phyloP scores from a whole-genome alignment of 2,329 filamentous ascomycete genomes.

The Aspergillus luchuensis region DNA sequence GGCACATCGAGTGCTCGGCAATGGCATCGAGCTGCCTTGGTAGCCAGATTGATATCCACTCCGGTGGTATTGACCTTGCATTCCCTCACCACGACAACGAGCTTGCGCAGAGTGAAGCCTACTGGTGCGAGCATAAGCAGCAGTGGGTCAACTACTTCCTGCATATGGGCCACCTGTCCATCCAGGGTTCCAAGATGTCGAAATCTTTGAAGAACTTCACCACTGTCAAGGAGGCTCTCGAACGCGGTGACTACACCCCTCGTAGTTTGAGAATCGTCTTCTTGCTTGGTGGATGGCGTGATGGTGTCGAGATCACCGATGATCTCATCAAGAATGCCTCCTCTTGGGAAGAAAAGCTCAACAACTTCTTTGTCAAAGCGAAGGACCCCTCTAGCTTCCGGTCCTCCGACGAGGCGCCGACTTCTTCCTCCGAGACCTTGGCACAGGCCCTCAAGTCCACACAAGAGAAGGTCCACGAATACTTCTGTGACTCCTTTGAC shows the following conservation, averaged over 20 bases:
- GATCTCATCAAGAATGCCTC: conserved; percentile 75
- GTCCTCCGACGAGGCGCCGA: conserved; percentile 10
- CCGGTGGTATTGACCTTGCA: conserved; percentile 84
- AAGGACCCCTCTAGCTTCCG: conserved; percentile 47
- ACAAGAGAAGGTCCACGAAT: conserved; percentile 60
- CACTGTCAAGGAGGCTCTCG: conserved; percentile 81
- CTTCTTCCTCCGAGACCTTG: conserved; percentile 12
- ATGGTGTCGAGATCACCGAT: conserved; percentile 86
- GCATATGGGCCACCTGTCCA: conserved; percentile 90
- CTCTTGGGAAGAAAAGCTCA: conserved; percentile 78
- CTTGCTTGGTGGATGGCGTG: conserved; percentile 83
- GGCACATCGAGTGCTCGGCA: conserved; percentile 96
- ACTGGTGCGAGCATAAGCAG: conserved; percentile 58
- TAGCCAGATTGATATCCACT: conserved; percentile 85
- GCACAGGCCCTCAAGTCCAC: conserved; percentile 30
- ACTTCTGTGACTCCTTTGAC: conserved; percentile 83
- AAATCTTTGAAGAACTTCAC: conserved; percentile 96
- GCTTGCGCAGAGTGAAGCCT: conserved; percentile 86
- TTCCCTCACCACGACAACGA: conserved; percentile 96
- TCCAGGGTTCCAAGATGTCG: conserved; percentile 91
- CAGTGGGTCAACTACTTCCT: conserved; percentile 96
- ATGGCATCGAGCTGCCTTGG: conserved; percentile 93
- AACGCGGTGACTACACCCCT: conserved; percentile 69
- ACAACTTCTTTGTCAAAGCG: conserved; percentile 67
- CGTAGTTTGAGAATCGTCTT: conserved; percentile 83